Evolutionary conservation across 352 stramenopile species (phyloP).

Genomic region (Phytophthora aleatoria): DNA sequence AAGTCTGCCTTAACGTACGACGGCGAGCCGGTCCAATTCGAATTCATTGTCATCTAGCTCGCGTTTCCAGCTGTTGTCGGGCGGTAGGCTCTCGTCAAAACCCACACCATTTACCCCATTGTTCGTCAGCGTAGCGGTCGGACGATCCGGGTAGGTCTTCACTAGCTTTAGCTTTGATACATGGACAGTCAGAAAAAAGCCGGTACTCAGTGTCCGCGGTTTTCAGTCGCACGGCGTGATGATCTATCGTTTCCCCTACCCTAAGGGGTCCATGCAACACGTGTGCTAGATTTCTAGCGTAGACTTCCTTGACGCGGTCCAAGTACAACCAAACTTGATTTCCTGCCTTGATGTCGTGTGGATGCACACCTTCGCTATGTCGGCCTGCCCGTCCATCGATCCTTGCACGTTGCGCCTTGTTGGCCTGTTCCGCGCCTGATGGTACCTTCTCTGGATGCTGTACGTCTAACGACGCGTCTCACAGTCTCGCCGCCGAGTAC

Average conservation of each 20-base stretch:
- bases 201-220: slow-evolving; percentile 6
- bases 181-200: slow-evolving; percentile 26
- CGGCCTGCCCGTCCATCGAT: neutral
- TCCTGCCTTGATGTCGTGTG: slow-evolving; percentile 1
- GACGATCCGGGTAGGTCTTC: neutral
- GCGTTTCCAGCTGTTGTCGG: slow-evolving; percentile 6
- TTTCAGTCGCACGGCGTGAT: slow-evolving; percentile 14
- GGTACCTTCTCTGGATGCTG: slow-evolving; percentile 4
- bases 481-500: neutral
- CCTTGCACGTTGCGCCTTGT: neutral
- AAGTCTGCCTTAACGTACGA: neutral
- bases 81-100: slow-evolving; percentile 27
- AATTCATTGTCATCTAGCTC: slow-evolving; percentile 6
- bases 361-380: neutral
- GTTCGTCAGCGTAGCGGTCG: neutral
- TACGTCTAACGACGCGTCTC: slow-evolving; percentile 7
- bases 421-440: neutral
- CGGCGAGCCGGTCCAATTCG: slow-evolving; percentile 11
- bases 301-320: slow-evolving; percentile 10
- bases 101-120: slow-evolving; percentile 10
- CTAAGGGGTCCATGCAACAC: slow-evolving; percentile 33
- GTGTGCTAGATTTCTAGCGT: slow-evolving; percentile 14
- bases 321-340: slow-evolving; percentile 8
- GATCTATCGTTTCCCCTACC: slow-evolving; percentile 12
- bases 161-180: slow-evolving; percentile 28